Percentiles rank a stretch among this genome's conserved stretches.
Evolutionary conservation across 2,329 filamentous ascomycete species (phyloP).

Genomic region (Dactylonectria macrodidyma): DNA sequence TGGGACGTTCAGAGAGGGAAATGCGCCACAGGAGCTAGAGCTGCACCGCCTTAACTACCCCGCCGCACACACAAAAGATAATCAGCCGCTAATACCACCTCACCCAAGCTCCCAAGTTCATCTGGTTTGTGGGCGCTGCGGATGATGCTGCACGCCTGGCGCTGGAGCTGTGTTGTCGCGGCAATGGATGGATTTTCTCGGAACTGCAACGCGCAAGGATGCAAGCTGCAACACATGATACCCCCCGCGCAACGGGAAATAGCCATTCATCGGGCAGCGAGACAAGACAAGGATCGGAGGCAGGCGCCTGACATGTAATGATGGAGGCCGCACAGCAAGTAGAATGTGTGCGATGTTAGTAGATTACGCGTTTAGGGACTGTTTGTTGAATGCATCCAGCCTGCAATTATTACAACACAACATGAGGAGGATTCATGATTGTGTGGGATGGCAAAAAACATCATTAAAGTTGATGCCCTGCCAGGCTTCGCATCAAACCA

Average conservation of each 20-base stretch:
- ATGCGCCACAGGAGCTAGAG: conserved; percentile 7
- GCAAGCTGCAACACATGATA: conserved; percentile 37
- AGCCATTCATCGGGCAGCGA: conserved; percentile 27
- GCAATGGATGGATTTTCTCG: conserved; percentile 34
- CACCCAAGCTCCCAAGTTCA: conserved; percentile 3
- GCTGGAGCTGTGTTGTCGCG: conserved; percentile 23
- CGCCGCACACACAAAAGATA: conserved; percentile 12
- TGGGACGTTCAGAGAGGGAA: neutral
- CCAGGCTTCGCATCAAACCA: conserved; percentile 1
- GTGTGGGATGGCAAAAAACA: conserved; percentile 15
- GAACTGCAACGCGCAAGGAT: conserved; percentile 28
- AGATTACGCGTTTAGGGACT: neutral
- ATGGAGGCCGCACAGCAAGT: conserved; percentile 15
- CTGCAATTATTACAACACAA: conserved; percentile 5
- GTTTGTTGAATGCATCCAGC: neutral
- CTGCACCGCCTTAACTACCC: conserved; percentile 21
- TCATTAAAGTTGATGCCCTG: conserved; percentile 17
- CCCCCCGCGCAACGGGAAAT: conserved; percentile 27
- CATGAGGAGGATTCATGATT: conserved; percentile 11
- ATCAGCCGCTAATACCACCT: conserved; percentile 1
- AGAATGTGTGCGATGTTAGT: conserved; percentile 2
- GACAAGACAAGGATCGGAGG: conserved; percentile 22
- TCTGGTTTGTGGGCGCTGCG: conserved; percentile 25
- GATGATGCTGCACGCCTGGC: conserved; percentile 27
- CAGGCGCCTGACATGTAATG: conserved; percentile 21